Percentiles rank a stretch among this genome's conserved stretches.
These are phyloP conservation scores for Hyphodiscus sp. DNA, from an alignment of 2,329 filamentous ascomycete species.

Conservation along the genomic window DNA sequence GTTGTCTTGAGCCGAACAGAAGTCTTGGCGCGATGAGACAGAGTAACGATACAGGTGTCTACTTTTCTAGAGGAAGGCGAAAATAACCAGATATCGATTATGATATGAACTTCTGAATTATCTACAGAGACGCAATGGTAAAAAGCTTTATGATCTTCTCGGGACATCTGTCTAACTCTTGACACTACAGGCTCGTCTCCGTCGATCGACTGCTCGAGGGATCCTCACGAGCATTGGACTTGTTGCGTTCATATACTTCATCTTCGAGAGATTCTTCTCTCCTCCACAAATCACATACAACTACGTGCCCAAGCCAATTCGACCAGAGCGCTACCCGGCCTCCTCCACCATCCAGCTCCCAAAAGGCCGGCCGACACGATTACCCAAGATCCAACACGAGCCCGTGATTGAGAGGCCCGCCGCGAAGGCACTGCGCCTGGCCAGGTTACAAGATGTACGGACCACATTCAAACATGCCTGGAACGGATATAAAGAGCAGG, in stretches of 20 bases:
- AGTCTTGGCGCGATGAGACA: neutral
- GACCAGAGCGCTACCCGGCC: slow-evolving; percentile 19
- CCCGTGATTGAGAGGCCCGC: slow-evolving; percentile 9
- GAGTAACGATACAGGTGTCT: neutral
- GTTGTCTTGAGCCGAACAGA: neutral
- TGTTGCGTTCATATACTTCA: slow-evolving; percentile 2
- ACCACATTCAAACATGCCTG: slow-evolving; percentile 45
- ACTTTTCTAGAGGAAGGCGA: neutral
- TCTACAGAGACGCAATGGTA: neutral
- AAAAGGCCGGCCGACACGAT: slow-evolving; percentile 8
- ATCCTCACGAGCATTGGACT: neutral
- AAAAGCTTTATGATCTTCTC: neutral
- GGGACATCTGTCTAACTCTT: neutral
- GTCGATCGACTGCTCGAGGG: neutral
- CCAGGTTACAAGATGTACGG: slow-evolving; percentile 15
- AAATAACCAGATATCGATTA: neutral
- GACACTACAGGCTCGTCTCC: neutral
- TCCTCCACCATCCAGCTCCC: slow-evolving; percentile 15
- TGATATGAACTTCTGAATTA: neutral
- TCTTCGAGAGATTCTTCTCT: neutral
- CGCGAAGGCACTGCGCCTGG: slow-evolving; percentile 12
- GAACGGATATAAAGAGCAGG: slow-evolving; percentile 73
- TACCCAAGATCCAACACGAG: slow-evolving; percentile 24
- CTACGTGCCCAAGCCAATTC: slow-evolving; percentile 16
- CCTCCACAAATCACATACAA: slow-evolving; percentile 10